Evolutionary conservation across 2,329 filamentous ascomycete genomes (phyloP), one percentile per base, ranked within the genome.

Genomic region (Colletotrichum australisinense): DNA sequence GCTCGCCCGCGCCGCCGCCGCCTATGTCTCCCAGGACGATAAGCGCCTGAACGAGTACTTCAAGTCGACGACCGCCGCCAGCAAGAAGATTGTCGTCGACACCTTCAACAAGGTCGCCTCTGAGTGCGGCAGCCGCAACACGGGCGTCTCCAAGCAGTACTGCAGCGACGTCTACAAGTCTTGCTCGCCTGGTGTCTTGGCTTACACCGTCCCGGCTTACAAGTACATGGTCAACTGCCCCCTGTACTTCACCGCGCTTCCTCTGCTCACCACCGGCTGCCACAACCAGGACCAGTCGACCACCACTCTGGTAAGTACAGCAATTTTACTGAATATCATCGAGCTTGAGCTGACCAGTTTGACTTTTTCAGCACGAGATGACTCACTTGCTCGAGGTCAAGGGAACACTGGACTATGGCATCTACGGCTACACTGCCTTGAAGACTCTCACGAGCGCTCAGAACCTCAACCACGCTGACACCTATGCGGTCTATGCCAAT

Each of bases 331-430:
- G 19, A 5, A 19, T 32, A n/a, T 14, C 14, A 9, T 11, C 1
- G 32, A 19, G n/a, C 16, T 24, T 4, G 11, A 8, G 42, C 67
- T 70, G n/a, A 70, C 90, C 93, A 81, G 91, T 93, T 19, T 7
- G n/a, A 89, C 92, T 82, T 89, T 88, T 88, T 94, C 14, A 49
- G 42, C 92, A 94, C 78, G 92, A 94, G 85, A 84, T 87, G 77
- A 92, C 91, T 7, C 92, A 93, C 78, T 76, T 88, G 85, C 87
- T 22, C 82, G 86, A 78, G 85, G 82, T 81, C 74, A 89, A 89
- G 68, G 89, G 90, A 14, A 93, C 91, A 3, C 60, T 67, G 2
- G 74, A 75, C 56, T 77, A 69, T 53, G 74, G 73, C 22, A 42
- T 73, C 38, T 76, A 76, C 42, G 75, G 75, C 32, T 76, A 76